Evolutionary conservation across 805 yeast genomes (phyloP).

Genomic region (Yarrowia osloensis): DNA sequence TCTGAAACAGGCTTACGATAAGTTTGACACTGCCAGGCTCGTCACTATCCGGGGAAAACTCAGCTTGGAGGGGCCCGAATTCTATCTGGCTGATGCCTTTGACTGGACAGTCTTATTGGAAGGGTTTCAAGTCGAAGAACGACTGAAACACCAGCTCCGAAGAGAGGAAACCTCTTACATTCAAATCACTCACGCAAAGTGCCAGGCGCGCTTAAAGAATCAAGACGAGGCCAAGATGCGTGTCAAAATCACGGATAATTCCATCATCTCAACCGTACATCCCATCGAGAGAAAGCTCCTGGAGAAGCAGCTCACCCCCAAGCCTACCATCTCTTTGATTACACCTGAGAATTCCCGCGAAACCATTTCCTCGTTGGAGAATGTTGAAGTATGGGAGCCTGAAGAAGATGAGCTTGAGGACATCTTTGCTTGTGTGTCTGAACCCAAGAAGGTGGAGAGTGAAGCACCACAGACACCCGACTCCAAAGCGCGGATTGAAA

Average conservation of each 20-base stretch:
- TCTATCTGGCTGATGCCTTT: not conserved
- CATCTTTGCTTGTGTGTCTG: not conserved
- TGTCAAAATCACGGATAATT: not conserved
- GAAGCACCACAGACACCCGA: too few species aligned
- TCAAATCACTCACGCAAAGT: not conserved
- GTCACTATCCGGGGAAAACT: not conserved
- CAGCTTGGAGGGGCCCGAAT: not conserved
- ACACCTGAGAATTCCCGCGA: not conserved
- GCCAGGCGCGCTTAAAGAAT: not conserved
- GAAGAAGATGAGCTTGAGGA: not conserved
- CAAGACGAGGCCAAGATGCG: not conserved
- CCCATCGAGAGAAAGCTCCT: not conserved
- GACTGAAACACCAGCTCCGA: not conserved
- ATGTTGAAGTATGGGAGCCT: not conserved
- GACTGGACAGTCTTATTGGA: not conserved
- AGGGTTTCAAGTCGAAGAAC: not conserved
- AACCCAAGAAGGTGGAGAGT: too few species aligned
- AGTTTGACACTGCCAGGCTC: not conserved
- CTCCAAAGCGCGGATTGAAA: too few species aligned
- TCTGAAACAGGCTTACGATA: not conserved
- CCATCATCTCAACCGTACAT: not conserved
- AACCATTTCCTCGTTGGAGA: not conserved
- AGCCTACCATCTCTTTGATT: not conserved
- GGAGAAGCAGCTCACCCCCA: not conserved
- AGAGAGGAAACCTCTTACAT: not conserved